phyloP scores from a whole-genome alignment of 2,329 filamentous ascomycete genomes.

The Metarhizium robertsii region DNA sequence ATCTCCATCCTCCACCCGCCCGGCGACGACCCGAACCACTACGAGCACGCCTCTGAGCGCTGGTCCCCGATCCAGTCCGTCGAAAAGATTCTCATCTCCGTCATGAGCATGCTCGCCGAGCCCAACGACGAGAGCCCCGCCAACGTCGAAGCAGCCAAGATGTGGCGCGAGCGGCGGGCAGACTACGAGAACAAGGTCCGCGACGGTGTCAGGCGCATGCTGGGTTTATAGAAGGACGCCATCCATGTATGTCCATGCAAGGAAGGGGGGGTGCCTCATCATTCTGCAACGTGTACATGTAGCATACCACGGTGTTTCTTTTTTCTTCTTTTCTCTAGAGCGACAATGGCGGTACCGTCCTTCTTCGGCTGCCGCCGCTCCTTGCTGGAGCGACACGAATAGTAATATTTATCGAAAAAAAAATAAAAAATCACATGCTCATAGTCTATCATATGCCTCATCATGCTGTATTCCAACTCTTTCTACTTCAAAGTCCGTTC shows the following conservation, averaged over 20 bases:
- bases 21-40: conserved; percentile 96
- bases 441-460: background rate
- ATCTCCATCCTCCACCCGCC: conserved; percentile 97
- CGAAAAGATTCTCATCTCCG: conserved; percentile 92
- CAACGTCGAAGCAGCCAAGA: conserved; percentile 91
- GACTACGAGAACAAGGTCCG: conserved; percentile 85
- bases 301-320: conserved; percentile 15
- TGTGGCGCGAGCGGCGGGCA: conserved; percentile 78
- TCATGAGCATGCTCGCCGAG: conserved; percentile 97
- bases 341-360: background rate
- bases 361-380: background rate
- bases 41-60: conserved; percentile 89
- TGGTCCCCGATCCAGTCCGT: conserved; percentile 97
- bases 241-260: background rate
- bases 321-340: background rate
- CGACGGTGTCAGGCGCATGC: conserved; percentile 67
- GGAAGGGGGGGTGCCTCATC: background rate
- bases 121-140: conserved; percentile 95
- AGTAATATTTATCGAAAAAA: background rate
- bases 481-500: conserved; percentile 44
- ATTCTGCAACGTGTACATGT: background rate
- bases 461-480: background rate
- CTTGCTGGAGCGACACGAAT: background rate
- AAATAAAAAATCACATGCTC: background rate
- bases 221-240: conserved; percentile 53